Conservation (phyloP, 2,329 filamentous ascomycete genomes). For the Nemania sp. region DNA sequence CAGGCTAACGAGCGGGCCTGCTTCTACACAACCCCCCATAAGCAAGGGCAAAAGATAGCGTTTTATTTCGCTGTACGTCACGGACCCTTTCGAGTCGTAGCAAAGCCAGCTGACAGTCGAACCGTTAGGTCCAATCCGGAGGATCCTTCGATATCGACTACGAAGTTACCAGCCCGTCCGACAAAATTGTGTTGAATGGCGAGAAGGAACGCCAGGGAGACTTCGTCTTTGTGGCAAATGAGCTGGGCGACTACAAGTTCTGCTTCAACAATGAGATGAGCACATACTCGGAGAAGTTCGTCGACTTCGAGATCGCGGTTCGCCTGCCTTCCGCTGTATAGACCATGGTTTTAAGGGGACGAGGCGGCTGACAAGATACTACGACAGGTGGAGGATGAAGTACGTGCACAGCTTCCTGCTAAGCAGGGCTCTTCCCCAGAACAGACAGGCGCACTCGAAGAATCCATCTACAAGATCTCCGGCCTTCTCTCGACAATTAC, state of each 20-base stretch:
- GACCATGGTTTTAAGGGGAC: neutral
- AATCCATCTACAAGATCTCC: constrained; percentile 94
- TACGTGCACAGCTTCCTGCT: constrained; percentile 37
- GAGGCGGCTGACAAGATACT: constrained; percentile 20
- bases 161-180: constrained; percentile 78
- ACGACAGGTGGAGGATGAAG: constrained; percentile 38
- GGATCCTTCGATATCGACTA: constrained; percentile 98
- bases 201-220: constrained; percentile 93
- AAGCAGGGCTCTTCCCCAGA: constrained; percentile 67
- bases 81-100: neutral
- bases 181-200: constrained; percentile 81
- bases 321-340: constrained; percentile 41
- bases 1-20: constrained; percentile 91
- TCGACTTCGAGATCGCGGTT: constrained; percentile 97
- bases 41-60: constrained; percentile 83
- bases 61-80: constrained; percentile 94
- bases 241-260: constrained; percentile 88
- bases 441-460: constrained; percentile 85
- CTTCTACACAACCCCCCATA: constrained; percentile 83
- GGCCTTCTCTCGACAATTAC: constrained; percentile 92
- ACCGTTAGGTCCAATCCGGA: constrained; percentile 88
- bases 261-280: constrained; percentile 99
- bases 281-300: constrained; percentile 94
- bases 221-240: constrained; percentile 94
- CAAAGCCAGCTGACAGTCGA: constrained; percentile 9